A percentile compares a stretch with the other conserved stretches of the same genome.
Conservation (phyloP, 345 rosid species). For the Citropsis articulata region DNA sequence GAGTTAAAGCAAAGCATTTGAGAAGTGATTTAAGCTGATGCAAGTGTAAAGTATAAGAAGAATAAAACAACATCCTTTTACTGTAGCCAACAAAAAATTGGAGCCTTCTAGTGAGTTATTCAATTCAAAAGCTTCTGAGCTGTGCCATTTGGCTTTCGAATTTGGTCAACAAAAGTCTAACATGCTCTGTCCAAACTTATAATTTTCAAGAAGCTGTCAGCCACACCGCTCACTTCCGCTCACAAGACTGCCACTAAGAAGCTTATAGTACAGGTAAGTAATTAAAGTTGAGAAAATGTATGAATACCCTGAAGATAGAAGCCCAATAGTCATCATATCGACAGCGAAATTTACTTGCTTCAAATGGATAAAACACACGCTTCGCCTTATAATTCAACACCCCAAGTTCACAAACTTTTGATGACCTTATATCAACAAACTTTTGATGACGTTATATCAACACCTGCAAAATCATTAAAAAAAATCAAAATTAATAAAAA, state of each 20-base stretch:
- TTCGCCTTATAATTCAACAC: conserved; percentile 65
- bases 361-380: conserved; percentile 61
- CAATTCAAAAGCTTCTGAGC: no score
- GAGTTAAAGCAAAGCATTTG: no score
- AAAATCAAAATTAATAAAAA: neutral
- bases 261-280: neutral
- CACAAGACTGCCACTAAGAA: neutral
- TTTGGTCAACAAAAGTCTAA: neutral
- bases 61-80: no score
- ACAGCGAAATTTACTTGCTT: conserved; percentile 74
- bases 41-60: no score
- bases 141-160: no score
- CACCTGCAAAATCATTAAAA: conserved; percentile 42
- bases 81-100: no score
- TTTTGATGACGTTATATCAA: conserved; percentile 87
- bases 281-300: no score
- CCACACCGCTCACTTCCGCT: no score
- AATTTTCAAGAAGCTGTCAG: no score
- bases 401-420: conserved; percentile 83
- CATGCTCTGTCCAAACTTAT: neutral
- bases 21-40: no score
- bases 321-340: conserved; percentile 95
- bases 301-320: conserved; percentile 76
- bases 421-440: conserved; percentile 86
- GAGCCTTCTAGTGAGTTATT: no score